phyloP scores from a whole-genome alignment of 1,284 basidiomycete genomes.

The Fomitopsis palustris region DNA sequence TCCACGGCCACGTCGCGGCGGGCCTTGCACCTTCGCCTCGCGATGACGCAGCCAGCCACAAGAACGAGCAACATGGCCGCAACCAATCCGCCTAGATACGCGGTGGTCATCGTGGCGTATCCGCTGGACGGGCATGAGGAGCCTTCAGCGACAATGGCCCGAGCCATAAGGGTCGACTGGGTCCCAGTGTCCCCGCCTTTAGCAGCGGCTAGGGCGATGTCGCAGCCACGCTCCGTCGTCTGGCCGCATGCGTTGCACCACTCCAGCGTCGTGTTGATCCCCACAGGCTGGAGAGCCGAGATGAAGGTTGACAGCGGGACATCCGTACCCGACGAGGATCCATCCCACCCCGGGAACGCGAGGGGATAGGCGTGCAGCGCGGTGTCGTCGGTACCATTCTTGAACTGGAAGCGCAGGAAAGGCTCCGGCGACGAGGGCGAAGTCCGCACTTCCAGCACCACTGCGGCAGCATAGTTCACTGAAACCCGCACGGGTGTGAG shows the following conservation, averaged over 20 bases:
- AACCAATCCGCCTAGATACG: too few relatives aligned
- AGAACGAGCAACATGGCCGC: too few relatives aligned
- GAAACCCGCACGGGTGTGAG: constrained; percentile 1
- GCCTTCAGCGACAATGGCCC: not conserved
- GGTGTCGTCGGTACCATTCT: constrained; percentile 45
- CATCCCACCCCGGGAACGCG: constrained; percentile 23
- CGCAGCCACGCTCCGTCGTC: constrained; percentile 36
- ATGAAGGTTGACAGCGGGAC: constrained; percentile 57
- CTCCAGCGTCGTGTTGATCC: constrained; percentile 48
- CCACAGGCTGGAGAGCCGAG: constrained; percentile 45
- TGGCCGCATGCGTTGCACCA: constrained; percentile 64
- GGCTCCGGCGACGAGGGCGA: constrained; percentile 19
- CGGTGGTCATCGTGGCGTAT: too few relatives aligned
- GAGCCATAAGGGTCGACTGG: not conserved
- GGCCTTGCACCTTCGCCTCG: too few relatives aligned
- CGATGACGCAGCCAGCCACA: too few relatives aligned
- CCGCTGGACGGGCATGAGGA: too few relatives aligned
- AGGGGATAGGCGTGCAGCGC: constrained; percentile 25
- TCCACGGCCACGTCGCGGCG: too few relatives aligned
- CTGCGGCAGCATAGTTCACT: constrained; percentile 44
- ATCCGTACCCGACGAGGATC: constrained; percentile 30
- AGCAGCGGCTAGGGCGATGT: not conserved
- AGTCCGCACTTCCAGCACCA: constrained; percentile 38
- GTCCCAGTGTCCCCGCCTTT: not conserved
- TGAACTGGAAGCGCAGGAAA: constrained; percentile 58